phyloP scores from a whole-genome alignment of 371 early-diverging fungal genomes.

The Ordospora colligata region DNA sequence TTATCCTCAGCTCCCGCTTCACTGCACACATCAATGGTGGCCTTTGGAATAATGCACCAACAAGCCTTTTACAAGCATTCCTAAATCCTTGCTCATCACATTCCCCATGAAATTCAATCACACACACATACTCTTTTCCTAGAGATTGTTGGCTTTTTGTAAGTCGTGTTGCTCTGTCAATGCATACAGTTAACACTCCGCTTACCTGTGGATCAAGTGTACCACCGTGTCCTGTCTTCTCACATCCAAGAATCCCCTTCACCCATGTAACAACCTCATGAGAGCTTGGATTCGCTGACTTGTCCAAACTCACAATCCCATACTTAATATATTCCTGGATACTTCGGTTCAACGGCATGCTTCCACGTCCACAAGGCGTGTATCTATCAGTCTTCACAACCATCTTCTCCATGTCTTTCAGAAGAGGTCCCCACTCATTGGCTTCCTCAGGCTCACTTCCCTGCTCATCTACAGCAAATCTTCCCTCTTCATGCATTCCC shows the following conservation, averaged over 20 bases:
- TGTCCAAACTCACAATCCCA: constrained; percentile 92
- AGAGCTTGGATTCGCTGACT: constrained; percentile 96
- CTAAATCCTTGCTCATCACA: constrained; percentile 47
- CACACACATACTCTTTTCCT: constrained; percentile 90
- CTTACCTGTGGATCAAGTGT: constrained; percentile 99
- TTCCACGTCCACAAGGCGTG: constrained; percentile 87
- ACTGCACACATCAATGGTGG: constrained; percentile 98
- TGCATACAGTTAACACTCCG: constrained; percentile 92
- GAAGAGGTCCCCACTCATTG: constrained; percentile 15
- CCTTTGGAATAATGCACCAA: constrained; percentile 94
- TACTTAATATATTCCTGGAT: constrained; percentile 73
- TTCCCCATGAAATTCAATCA: constrained; percentile 68
- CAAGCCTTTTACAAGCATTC: constrained; percentile 77
- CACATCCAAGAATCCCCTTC: constrained; percentile 86
- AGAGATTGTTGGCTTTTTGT: constrained; percentile 97
- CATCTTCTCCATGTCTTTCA: constrained; percentile 84
- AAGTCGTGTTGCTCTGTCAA: constrained; percentile 93
- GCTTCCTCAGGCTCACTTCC: too few species aligned
- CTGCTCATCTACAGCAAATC: neutral
- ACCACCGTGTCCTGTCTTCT: constrained; percentile 97
- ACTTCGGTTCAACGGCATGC: constrained; percentile 82
- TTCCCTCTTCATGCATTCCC: too few species aligned
- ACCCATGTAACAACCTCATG: constrained; percentile 99
- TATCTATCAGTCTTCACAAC: constrained; percentile 89
- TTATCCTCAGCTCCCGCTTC: constrained; percentile 94